Percentiles rank a stretch among this genome's conserved stretches.
phyloP scores from a whole-genome alignment of 495 filamentous ascomycete species.

The Aspergillus avenaceus region DNA sequence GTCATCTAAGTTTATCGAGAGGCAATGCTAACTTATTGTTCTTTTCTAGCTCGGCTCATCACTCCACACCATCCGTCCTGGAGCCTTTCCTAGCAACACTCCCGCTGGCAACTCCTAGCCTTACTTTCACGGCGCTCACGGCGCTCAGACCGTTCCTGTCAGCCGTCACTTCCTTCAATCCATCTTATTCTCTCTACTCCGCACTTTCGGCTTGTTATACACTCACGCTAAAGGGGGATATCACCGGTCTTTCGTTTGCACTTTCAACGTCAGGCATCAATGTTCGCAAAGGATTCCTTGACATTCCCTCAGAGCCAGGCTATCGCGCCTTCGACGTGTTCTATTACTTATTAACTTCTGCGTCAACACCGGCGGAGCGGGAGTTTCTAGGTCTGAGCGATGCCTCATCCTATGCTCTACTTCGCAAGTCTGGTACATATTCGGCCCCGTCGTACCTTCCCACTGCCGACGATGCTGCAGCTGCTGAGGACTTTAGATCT shows the following conservation, averaged over 20 bases:
- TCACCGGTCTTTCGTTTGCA: conserved; percentile 70
- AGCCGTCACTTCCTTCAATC: conserved; percentile 84
- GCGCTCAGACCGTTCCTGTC: conserved; percentile 81
- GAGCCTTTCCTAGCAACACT: conserved; percentile 76
- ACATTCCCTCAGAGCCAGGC: conserved; percentile 73
- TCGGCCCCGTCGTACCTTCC: conserved; percentile 85
- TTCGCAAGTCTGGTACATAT: conserved; percentile 81
- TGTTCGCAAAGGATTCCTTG: conserved; percentile 73
- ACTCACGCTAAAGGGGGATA: conserved; percentile 72
- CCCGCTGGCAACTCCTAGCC: conserved; percentile 69
- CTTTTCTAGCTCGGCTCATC: conserved; percentile 69
- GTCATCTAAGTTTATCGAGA: not conserved
- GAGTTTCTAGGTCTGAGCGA: conserved; percentile 85
- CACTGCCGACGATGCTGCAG: conserved; percentile 87
- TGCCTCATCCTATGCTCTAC: conserved; percentile 70
- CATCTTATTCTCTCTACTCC: conserved; percentile 75
- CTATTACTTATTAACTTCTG: conserved; percentile 89
- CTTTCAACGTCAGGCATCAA: conserved; percentile 87
- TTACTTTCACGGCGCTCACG: conserved; percentile 70
- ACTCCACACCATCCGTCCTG: conserved; percentile 80
- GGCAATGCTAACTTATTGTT: conserved; percentile 16
- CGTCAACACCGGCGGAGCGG: conserved; percentile 84
- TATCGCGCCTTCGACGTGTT: conserved; percentile 98
- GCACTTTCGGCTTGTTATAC: conserved; percentile 77
- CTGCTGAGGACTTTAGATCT: conserved; percentile 85